A percentile compares a stretch with the other conserved stretches of the same genome.
These are phyloP conservation scores for Suhomyces anneliseae DNA, from an alignment of 1,139 yeast species.

Conservation along the genomic window DNA sequence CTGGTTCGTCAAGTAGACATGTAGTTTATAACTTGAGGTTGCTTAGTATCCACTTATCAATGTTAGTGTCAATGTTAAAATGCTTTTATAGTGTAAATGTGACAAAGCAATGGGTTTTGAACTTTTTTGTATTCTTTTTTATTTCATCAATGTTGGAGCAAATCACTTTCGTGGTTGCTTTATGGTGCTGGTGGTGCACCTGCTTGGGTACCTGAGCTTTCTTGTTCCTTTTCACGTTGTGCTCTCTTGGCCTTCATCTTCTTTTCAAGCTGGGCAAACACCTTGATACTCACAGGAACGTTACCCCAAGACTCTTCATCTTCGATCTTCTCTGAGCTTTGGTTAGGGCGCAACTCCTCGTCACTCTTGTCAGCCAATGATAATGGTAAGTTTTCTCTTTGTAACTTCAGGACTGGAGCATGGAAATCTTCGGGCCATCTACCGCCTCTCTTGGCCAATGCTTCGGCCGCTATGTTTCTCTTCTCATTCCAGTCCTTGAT, in stretches of 20 bases:
- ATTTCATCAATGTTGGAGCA: too few species aligned
- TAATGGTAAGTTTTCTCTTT: constrained; percentile 35
- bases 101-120: too few species aligned
- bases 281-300: constrained; percentile 74
- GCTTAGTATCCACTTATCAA: too few species aligned
- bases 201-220: not conserved
- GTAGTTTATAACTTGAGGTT: too few species aligned
- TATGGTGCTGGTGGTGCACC: too few species aligned
- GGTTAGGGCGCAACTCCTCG: constrained; percentile 12
- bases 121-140: too few species aligned
- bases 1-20: not conserved
- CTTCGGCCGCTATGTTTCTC: constrained; percentile 61
- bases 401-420: constrained; percentile 53
- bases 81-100: too few species aligned
- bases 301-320: constrained; percentile 57
- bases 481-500: constrained; percentile 72
- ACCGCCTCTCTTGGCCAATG: constrained; percentile 49
- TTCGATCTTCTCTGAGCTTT: constrained; percentile 10
- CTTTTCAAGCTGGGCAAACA: constrained; percentile 81
- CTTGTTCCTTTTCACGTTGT: not conserved
- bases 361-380: constrained; percentile 19
- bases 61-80: too few species aligned
- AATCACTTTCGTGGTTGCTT: too few species aligned
- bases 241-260: constrained; percentile 46
- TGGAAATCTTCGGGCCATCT: constrained; percentile 83